Conservation (phyloP, 176 grass and related monocot genomes). For the Tuctoria greenei region DNA sequence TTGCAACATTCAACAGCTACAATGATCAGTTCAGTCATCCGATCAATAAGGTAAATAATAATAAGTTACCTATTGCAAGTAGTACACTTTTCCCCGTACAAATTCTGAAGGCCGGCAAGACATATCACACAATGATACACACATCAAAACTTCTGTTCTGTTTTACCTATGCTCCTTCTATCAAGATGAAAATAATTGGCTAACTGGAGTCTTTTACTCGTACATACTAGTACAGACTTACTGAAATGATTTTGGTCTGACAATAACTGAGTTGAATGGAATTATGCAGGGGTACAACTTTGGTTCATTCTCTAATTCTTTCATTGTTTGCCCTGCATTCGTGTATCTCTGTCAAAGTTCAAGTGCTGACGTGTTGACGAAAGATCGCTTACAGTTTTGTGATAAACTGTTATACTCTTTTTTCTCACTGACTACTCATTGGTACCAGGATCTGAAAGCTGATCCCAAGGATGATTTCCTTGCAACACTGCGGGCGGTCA, state of each 20-base stretch:
- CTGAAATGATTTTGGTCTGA: not conserved
- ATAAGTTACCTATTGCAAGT: not conserved
- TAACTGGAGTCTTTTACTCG: too few relatives aligned
- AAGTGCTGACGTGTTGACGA: not conserved
- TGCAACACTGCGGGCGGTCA: slow-evolving; percentile 53
- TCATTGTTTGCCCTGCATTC: not conserved
- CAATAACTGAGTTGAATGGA: not conserved
- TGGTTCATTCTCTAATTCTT: not conserved
- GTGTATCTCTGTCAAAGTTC: not conserved
- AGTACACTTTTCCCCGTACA: not conserved
- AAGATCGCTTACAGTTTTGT: not conserved
- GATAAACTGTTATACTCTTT: not conserved
- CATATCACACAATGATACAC: not conserved
- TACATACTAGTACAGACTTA: not conserved
- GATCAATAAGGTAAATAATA: slow-evolving; percentile 69
- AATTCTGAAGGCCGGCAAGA: not conserved
- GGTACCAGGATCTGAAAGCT: slow-evolving; percentile 64
- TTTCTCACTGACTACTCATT: not conserved
- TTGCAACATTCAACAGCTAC: slow-evolving; percentile 83
- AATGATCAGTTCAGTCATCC: slow-evolving; percentile 73
- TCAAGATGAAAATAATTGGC: not conserved
- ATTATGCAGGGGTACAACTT: not conserved
- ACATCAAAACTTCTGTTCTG: not conserved
- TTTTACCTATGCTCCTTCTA: not conserved
- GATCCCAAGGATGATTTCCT: slow-evolving; percentile 87